A percentile compares a stretch with the other conserved stretches of the same genome.
Evolutionary conservation across 2,329 filamentous ascomycete species (phyloP).

Genomic region (Kalaharituber pfeilii): DNA sequence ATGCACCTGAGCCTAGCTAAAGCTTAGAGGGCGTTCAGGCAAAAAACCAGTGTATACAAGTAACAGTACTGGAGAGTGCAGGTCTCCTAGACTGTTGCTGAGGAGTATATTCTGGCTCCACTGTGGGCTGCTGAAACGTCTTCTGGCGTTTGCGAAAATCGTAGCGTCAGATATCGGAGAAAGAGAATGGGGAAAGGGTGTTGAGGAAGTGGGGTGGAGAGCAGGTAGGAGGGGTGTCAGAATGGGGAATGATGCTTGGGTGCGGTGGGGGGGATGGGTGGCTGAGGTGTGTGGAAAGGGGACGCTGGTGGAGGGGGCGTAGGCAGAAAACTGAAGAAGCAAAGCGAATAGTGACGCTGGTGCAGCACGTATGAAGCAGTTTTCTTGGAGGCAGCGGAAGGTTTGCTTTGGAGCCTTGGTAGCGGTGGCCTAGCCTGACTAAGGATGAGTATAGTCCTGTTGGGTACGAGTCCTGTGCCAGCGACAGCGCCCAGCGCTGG

Average conservation of each 20-base stretch:
- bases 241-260: background rate
- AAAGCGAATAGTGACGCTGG: background rate
- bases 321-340: background rate
- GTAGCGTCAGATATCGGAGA: too few relatives aligned
- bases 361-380: too few relatives aligned
- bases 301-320: background rate
- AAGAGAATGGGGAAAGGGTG: background rate
- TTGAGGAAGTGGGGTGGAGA: background rate
- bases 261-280: background rate
- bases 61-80: constrained; percentile 16
- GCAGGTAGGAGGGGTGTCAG: background rate
- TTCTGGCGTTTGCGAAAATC: too few relatives aligned
- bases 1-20: too few relatives aligned
- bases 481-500: too few relatives aligned
- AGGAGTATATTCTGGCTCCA: background rate
- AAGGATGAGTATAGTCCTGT: too few relatives aligned
- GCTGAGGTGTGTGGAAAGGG: background rate
- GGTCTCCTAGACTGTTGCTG: constrained; percentile 11
- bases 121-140: background rate
- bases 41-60: too few relatives aligned
- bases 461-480: too few relatives aligned
- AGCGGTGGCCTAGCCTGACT: too few relatives aligned
- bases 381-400: too few relatives aligned
- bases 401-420: too few relatives aligned
- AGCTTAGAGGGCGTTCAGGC: too few relatives aligned